phyloP scores from a whole-genome alignment of 805 yeast species.

The Lipomyces yamadae region DNA sequence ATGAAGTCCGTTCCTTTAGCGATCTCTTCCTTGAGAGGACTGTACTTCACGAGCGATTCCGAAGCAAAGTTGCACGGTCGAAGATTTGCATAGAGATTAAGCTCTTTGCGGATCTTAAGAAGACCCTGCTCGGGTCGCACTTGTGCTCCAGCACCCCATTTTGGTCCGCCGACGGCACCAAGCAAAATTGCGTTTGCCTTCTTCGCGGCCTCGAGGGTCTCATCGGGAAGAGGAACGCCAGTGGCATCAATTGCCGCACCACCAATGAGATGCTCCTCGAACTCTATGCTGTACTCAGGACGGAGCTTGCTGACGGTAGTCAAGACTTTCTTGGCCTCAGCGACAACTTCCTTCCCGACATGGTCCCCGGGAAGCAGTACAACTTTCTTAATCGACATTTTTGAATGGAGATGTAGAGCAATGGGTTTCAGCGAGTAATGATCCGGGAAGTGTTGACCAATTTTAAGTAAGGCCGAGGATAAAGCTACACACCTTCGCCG shows the following conservation, averaged over 20 bases:
- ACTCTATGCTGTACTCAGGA: slow-evolving; percentile 63
- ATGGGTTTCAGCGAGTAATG: not conserved
- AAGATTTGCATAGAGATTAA: slow-evolving; percentile 91
- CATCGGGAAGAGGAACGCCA: slow-evolving; percentile 89
- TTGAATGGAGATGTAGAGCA: slow-evolving; percentile 8
- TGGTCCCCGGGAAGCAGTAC: slow-evolving; percentile 96
- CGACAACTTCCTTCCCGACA: slow-evolving; percentile 88
- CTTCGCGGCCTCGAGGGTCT: slow-evolving; percentile 79
- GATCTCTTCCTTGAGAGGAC: slow-evolving; percentile 83
- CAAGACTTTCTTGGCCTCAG: slow-evolving; percentile 90
- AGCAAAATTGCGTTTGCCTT: slow-evolving; percentile 90
- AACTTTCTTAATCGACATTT: slow-evolving; percentile 60
- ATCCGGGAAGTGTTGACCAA: not conserved
- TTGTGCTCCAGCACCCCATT: slow-evolving; percentile 90
- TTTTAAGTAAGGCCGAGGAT: not conserved
- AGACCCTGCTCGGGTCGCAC: slow-evolving; percentile 99
- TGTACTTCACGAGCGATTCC: slow-evolving; percentile 78
- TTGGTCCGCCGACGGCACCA: slow-evolving; percentile 99
- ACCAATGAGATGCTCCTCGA: slow-evolving; percentile 86
- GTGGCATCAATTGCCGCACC: slow-evolving; percentile 99
- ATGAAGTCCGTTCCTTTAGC: slow-evolving; percentile 90
- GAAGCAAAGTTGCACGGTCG: slow-evolving; percentile 95
- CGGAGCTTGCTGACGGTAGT: slow-evolving; percentile 70
- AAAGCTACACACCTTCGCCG: not conserved
- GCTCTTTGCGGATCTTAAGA: slow-evolving; percentile 89